Base-by-base conservation (phyloP, 2,329 filamentous ascomycete species). In the Falciphora oryzae region DNA sequence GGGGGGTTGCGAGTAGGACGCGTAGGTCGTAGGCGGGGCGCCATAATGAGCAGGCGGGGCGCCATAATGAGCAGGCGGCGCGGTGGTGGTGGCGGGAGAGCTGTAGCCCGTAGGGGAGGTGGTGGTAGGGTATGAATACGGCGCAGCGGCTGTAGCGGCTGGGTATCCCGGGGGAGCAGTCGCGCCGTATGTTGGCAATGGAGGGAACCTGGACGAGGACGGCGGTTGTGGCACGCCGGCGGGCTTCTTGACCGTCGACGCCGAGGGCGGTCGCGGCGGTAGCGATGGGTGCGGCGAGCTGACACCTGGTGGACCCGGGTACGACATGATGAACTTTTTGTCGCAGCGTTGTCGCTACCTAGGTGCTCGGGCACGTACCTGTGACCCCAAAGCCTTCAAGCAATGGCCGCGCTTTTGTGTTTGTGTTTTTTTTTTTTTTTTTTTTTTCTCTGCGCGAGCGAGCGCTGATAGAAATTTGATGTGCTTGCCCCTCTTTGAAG, bases 41-140 rank as follows among this genome's bases (percentile, higher is more conserved):
- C 79, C 81, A 81, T 83, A 82, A 32, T 78, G 76, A 63, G 73
- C 70, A 62, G 73, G 70, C 44, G 79, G 70, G 60, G 79, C 75
- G 69, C n/a, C n/a, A 81, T 83, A 82, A 32, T 78, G 76, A 63
- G 73, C 70, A 62, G 73, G 70, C 44, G 79, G 70, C 61, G 79
- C 75, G 69, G 73, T 70, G 67, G 72, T 72, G 64, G 63, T 64
- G 50, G 68, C 63, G 27, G 59, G 38, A 27, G 59, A 56, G 65
- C 61, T 62, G 50, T 62, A 61, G 44, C 44, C 8, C 18, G 56
- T 61, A 58, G 61, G 59, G 11, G 50, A 59, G 38, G 63, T 59
- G 29, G 60, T 61, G 59, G 68, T 38, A 38, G 66, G 50, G 28
- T 63, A 22, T 14, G 44, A 53, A 53, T 53, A 61, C 7, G 64